These are phyloP conservation scores for Boletus subluridellus DNA, from an alignment of 1,284 basidiomycete species.

Conservation along the genomic window DNA sequence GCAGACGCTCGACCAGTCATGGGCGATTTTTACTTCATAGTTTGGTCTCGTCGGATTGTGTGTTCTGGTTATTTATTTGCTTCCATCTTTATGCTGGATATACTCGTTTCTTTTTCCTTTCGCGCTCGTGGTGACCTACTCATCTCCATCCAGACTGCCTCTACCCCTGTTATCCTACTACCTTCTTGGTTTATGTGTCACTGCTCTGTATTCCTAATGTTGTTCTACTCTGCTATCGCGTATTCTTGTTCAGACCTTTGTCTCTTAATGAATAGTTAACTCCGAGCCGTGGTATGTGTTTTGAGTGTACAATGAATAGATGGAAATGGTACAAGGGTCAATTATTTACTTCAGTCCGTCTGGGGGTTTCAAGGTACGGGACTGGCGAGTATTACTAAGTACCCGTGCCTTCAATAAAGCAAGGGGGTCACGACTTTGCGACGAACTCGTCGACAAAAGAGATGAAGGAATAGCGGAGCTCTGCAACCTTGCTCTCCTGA, in stretches of 20 bases:
- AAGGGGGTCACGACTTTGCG: slow-evolving; percentile 31
- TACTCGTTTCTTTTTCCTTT: slow-evolving; percentile 23
- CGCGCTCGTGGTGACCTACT: slow-evolving; percentile 17
- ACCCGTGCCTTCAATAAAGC: slow-evolving; percentile 53
- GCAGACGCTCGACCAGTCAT: slow-evolving; percentile 61
- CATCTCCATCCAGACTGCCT: slow-evolving; percentile 4
- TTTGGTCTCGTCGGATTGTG: slow-evolving; percentile 34
- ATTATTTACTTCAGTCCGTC: slow-evolving; percentile 17
- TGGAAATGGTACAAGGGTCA: background rate
- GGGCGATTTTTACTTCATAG: slow-evolving; percentile 65
- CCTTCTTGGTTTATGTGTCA: slow-evolving; percentile 39
- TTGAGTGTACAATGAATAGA: slow-evolving; percentile 14
- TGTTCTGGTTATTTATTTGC: slow-evolving; percentile 35
- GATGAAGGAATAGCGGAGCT: slow-evolving; percentile 35
- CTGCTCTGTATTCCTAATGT: slow-evolving; percentile 39
- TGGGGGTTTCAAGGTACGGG: slow-evolving; percentile 22
- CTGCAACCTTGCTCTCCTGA: slow-evolving; percentile 49
- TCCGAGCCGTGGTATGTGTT: slow-evolving; percentile 13
- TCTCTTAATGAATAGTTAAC: slow-evolving; percentile 36
- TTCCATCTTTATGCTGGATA: slow-evolving; percentile 41
- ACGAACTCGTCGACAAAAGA: slow-evolving; percentile 17
- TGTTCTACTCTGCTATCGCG: slow-evolving; percentile 38
- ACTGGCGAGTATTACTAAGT: slow-evolving; percentile 51
- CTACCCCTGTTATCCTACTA: slow-evolving; percentile 34
- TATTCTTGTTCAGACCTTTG: slow-evolving; percentile 39